Evolutionary conservation across 1,284 basidiomycete species (phyloP).

Genomic region (Ceratobasidium sp.): DNA sequence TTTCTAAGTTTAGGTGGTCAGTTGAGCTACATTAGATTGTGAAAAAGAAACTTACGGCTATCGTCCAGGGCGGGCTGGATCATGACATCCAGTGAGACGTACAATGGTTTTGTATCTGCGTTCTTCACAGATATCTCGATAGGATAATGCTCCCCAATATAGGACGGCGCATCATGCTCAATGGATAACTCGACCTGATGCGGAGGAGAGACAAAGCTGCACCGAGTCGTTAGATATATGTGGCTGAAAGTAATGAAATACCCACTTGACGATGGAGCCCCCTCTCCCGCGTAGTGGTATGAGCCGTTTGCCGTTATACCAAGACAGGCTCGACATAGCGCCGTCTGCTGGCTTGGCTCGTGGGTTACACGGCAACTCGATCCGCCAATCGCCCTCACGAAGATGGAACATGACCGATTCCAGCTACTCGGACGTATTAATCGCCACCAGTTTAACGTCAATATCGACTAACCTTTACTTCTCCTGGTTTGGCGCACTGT

Average conservation of each 20-base stretch:
- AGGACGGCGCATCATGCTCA: slow-evolving; percentile 73
- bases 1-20: slow-evolving; percentile 62
- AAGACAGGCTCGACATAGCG: slow-evolving; percentile 70
- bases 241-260: slow-evolving; percentile 24
- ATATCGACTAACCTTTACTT: slow-evolving; percentile 63
- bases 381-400: slow-evolving; percentile 71
- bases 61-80: slow-evolving; percentile 85
- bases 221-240: slow-evolving; percentile 3
- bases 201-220: slow-evolving; percentile 53
- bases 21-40: neutral
- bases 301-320: slow-evolving; percentile 63
- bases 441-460: slow-evolving; percentile 10
- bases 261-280: slow-evolving; percentile 67
- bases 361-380: slow-evolving; percentile 70
- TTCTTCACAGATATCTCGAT: slow-evolving; percentile 77
- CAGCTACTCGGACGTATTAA: slow-evolving; percentile 34
- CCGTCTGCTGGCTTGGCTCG: slow-evolving; percentile 53
- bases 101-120: slow-evolving; percentile 73
- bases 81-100: slow-evolving; percentile 77
- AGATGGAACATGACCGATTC: slow-evolving; percentile 64
- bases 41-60: slow-evolving; percentile 66
- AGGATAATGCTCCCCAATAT: slow-evolving; percentile 81
- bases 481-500: slow-evolving; percentile 55
- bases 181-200: slow-evolving; percentile 71
- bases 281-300: slow-evolving; percentile 66